Conservation (phyloP, 2,329 filamentous ascomycete species). For the Colletotrichum salicis region DNA sequence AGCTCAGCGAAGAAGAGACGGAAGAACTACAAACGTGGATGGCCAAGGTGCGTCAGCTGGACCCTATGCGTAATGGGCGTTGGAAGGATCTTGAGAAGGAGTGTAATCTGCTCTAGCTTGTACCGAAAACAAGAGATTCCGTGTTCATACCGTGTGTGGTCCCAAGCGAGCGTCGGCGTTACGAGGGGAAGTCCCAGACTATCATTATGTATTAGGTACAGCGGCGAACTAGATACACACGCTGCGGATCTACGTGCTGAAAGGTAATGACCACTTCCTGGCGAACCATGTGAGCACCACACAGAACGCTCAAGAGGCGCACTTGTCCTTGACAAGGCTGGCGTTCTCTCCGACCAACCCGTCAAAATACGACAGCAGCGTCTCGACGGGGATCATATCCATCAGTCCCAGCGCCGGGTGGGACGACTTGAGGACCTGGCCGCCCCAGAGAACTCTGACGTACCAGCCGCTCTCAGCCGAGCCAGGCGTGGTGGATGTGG, state of each 20-base stretch:
- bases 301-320: conserved; percentile 37
- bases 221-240: conserved; percentile 2
- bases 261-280: background rate
- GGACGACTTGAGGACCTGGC: conserved; percentile 73
- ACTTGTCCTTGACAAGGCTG: conserved; percentile 52
- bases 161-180: background rate
- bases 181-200: background rate
- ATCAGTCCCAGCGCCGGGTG: conserved; percentile 74
- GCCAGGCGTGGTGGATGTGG: conserved; percentile 9
- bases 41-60: conserved; percentile 72
- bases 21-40: conserved; percentile 68
- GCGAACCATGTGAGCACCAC: conserved; percentile 25
- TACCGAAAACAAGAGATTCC: background rate
- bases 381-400: conserved; percentile 76
- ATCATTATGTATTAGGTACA: conserved; percentile 21
- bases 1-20: conserved; percentile 52
- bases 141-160: background rate
- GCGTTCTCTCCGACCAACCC: conserved; percentile 70
- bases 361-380: conserved; percentile 76
- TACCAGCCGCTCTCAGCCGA: conserved; percentile 52
- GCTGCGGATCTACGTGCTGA: background rate
- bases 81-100: conserved; percentile 75
- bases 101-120: conserved; percentile 16
- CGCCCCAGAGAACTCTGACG: conserved; percentile 77
- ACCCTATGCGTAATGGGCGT: conserved; percentile 78